Base-by-base conservation (phyloP, 1,284 basidiomycete species). In the Termitomyces sp. region DNA sequence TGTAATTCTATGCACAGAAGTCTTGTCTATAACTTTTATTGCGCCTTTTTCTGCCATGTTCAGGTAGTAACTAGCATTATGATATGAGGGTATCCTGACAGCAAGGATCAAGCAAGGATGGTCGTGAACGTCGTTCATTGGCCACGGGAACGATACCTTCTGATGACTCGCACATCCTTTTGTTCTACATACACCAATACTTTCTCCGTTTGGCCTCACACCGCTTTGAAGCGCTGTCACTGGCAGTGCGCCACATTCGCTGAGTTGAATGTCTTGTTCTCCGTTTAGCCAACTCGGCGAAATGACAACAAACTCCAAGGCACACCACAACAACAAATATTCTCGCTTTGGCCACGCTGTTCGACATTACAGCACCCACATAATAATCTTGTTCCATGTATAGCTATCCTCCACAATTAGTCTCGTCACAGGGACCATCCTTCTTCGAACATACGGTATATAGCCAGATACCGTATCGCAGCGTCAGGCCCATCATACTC, bases 1-100 rank as follows among this genome's bases (percentile, higher is more conserved):
- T 0, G 93, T 91, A 53, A 98, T 88, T 49, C 82, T 79, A 66
- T 96, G 93, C 8, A 93, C 76, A 7, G 93, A 91, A 2, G 76
- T 69, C 2, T 70, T 70, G 62, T 96, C 92, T 57, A 97, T 93
- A 8, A 86, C 78, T 55, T 72, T 73, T 39, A 79, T 78, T 41
- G 62, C 60, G 9, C 48, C 45, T 8, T 51, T 49, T 8, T 43
- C 39, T 34, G 34, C 2, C 52, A 54, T 50, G 9, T 26, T 39
- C 11, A 47, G n/a, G 43, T 19, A 19, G 43, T 19, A 19, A 7
- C 11, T 16, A 45, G 7, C 30, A 44, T 45, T 33, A 21, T 26
- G 8, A 40, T 24, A n/a, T 19, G 24, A n/a, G 24, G 11, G 21
- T n/a, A 41, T 28, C 7, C 14, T 28, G 24, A n/a, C n/a, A n/a